Evolutionary conservation across 164 flowering plant species (phyloP).

Genomic region (Magnolia officinalis): DNA sequence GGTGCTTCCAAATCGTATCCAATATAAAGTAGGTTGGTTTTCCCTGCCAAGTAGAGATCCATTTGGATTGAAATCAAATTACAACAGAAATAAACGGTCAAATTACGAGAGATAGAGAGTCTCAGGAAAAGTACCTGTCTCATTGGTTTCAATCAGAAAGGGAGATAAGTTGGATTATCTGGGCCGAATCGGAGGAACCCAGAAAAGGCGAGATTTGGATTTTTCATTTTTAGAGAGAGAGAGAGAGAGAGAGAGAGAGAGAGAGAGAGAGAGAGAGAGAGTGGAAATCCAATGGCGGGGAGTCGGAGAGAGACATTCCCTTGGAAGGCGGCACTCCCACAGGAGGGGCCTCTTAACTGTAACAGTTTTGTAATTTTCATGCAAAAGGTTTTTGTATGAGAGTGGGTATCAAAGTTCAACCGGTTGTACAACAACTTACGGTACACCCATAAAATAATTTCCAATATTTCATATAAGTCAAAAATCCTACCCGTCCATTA

Average conservation of each 20-base stretch:
- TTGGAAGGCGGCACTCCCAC: conserved; percentile 39
- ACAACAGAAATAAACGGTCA: not conserved
- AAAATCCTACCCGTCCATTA: no score
- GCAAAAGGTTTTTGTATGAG: no score
- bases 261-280: conserved; percentile 1
- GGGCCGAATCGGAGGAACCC: conserved; percentile 11
- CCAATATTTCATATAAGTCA: no score
- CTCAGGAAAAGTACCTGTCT: not conserved
- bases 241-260: not conserved
- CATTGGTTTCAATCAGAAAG: not conserved
- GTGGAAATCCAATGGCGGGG: conserved; percentile 24
- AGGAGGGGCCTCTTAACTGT: conserved; percentile 12
- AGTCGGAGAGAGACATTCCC: conserved; percentile 35
- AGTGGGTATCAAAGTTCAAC: no score
- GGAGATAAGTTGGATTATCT: not conserved
- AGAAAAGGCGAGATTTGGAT: conserved; percentile 8
- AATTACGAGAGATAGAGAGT: not conserved
- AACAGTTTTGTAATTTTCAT: no score
- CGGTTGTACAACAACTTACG: no score
- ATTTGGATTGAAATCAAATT: not conserved
- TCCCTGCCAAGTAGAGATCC: not conserved
- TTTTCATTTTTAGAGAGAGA: not conserved
- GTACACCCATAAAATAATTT: no score
- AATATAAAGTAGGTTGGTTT: not conserved
- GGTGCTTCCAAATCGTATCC: no score